Evolutionary conservation across 306 rosid species (phyloP).

Genomic region (Acacia crassicarpa): DNA sequence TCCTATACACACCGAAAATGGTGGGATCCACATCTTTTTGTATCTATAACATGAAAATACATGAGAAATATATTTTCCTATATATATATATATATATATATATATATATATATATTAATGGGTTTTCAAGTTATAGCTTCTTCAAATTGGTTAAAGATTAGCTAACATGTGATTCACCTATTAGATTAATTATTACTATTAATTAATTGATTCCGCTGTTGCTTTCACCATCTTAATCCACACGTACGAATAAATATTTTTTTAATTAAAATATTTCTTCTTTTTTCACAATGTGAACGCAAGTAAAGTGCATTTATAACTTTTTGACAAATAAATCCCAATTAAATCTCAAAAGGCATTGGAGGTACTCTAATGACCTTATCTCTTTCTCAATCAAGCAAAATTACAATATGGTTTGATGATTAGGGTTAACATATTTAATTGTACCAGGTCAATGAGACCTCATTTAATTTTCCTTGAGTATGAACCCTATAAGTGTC

Average conservation of each 20-base stretch:
- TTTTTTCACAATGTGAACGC: constrained; percentile 22
- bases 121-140: not conserved
- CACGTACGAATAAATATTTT: not conserved
- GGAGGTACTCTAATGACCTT: constrained; percentile 28
- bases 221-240: not conserved
- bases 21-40: no score
- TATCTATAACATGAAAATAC: no score
- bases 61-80: no score
- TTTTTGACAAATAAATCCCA: constrained; percentile 26
- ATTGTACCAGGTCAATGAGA: no score
- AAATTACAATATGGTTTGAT: not conserved
- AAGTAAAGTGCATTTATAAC: constrained; percentile 26
- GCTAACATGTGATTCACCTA: not conserved
- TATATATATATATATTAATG: no score
- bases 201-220: not conserved
- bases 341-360: constrained; percentile 34
- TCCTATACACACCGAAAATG: no score
- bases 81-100: no score
- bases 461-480: no score
- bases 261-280: not conserved
- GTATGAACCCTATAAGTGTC: no score
- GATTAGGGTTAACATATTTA: not conserved
- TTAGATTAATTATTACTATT: not conserved
- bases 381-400: constrained; percentile 40
- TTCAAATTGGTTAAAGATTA: not conserved